A percentile compares a stretch with the other conserved stretches of the same genome.
These are phyloP conservation scores for Coemansia furcata DNA, from an alignment of 192 early-diverging fungal species.

Conservation along the genomic window DNA sequence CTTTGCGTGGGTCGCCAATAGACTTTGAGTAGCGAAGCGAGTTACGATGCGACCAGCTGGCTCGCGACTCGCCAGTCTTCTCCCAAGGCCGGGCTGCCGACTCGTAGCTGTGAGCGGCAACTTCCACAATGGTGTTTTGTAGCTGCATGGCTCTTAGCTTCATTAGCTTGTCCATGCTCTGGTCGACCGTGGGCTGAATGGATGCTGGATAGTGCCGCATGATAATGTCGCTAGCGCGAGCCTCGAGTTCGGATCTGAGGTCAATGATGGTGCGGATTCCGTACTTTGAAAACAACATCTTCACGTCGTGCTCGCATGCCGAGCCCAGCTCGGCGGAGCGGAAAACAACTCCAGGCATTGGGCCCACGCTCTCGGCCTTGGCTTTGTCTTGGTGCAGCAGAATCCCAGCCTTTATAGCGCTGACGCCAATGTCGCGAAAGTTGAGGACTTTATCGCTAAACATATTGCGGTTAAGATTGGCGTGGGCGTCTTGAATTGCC, in stretches of 20 bases:
- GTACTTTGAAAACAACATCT: constrained; percentile 42
- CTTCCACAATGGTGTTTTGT: constrained; percentile 48
- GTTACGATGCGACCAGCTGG: constrained; percentile 45
- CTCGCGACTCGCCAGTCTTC: constrained; percentile 35
- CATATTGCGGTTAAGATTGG: constrained; percentile 16
- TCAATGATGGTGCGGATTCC: constrained; percentile 57
- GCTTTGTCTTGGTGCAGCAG: constrained; percentile 14
- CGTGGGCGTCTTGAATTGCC: constrained; percentile 28
- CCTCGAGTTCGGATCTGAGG: constrained; percentile 50
- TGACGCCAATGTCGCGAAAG: constrained; percentile 50
- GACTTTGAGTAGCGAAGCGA: constrained; percentile 43
- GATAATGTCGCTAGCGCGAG: constrained; percentile 44
- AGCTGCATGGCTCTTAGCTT: constrained; percentile 30
- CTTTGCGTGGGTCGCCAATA: constrained; percentile 33
- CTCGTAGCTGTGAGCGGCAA: constrained; percentile 49
- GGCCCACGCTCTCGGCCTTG: constrained; percentile 23
- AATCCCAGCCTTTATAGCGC: constrained; percentile 31
- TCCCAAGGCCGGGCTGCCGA: constrained; percentile 46
- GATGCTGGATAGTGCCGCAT: constrained; percentile 46
- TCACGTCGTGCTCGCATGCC: constrained; percentile 46
- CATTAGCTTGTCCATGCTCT: constrained; percentile 42
- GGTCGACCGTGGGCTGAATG: constrained; percentile 42
- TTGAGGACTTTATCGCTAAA: constrained; percentile 49
- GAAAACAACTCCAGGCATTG: constrained; percentile 52
- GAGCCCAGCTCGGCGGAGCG: constrained; percentile 51